A percentile compares a stretch with the other conserved stretches of the same genome.
Evolutionary conservation across 148 eudicot genomes (phyloP).

Genomic region (Rhododendron griersonianum): DNA sequence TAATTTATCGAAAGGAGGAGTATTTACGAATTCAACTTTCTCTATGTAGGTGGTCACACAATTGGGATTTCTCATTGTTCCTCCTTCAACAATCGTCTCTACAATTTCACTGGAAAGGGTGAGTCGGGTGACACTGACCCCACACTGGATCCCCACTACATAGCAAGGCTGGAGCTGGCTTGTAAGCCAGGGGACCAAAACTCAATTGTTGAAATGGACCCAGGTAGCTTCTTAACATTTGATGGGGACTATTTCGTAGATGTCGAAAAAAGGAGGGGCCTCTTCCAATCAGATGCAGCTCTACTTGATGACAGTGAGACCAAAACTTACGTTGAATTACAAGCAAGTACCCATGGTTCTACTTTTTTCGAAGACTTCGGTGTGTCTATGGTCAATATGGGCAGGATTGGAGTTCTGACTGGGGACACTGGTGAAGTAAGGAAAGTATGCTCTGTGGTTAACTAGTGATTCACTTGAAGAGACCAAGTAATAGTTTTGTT

Average conservation of each 20-base stretch:
- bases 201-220: background rate
- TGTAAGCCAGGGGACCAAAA: background rate
- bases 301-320: constrained; percentile 18
- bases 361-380: constrained; percentile 9
- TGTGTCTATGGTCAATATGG: background rate
- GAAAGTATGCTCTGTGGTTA: background rate
- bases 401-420: background rate
- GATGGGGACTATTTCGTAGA: background rate
- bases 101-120: constrained; percentile 13
- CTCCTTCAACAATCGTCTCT: constrained; percentile 7
- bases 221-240: background rate
- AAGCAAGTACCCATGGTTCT: constrained; percentile 6
- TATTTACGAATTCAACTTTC: background rate
- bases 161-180: background rate
- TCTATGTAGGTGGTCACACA: constrained; percentile 9
- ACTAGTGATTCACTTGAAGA: background rate
- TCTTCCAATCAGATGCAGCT: constrained; percentile 1
- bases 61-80: constrained; percentile 14
- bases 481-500: background rate
- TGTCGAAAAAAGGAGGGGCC: background rate
- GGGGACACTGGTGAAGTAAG: background rate
- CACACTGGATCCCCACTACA: background rate
- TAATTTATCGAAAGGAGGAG: background rate
- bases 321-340: constrained; percentile 14
- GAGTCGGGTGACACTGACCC: constrained; percentile 6